Conservation (phyloP, 345 rosid genomes). For the sweet orange (Citrus sinensis) region DVS_A1.0 CM039167.1:6240501-6241000, state of each 20-base stretch:
- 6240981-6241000: background rate
- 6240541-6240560: background rate
- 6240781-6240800: background rate
- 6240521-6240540: background rate
- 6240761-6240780: no score
- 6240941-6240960: conserved; percentile 96
- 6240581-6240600: no score
- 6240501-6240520: background rate
- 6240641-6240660: no score
- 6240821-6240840: background rate
- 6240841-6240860: background rate
- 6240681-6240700: no score
- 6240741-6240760: no score
- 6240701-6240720: no score
- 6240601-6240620: no score
- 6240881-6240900: conserved; percentile 96
- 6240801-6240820: background rate
- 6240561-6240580: background rate
- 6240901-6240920: conserved; percentile 99
- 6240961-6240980: background rate
- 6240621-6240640: no score
- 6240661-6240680: no score
- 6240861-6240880: conserved; percentile 87
- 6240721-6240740: no score
- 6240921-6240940: conserved; percentile 97